These are phyloP conservation scores for Xylariaceae sp. DNA, from an alignment of 2,329 filamentous ascomycete genomes.

Conservation along the genomic window DNA sequence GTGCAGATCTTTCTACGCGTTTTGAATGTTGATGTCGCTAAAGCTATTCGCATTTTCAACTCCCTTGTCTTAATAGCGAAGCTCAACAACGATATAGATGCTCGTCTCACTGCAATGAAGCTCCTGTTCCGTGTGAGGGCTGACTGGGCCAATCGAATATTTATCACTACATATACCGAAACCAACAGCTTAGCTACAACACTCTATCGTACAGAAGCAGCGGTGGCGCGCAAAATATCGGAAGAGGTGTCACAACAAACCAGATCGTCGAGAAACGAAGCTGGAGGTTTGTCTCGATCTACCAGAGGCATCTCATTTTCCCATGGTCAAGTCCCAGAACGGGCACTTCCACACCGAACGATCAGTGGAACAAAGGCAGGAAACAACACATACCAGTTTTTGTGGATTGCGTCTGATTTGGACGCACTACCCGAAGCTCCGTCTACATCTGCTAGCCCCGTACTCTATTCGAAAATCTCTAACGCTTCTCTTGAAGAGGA, in stretches of 20 bases:
- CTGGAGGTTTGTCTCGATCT: slow-evolving; percentile 48
- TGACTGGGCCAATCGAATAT: slow-evolving; percentile 79
- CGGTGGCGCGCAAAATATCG: slow-evolving; percentile 55
- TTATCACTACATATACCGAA: slow-evolving; percentile 72
- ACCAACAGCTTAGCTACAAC: slow-evolving; percentile 74
- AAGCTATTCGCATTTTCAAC: slow-evolving; percentile 67
- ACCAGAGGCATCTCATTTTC: slow-evolving; percentile 60
- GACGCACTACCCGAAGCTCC: slow-evolving; percentile 59
- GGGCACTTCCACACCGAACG: slow-evolving; percentile 49
- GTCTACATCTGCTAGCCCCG: slow-evolving; percentile 54
- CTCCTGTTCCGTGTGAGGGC: slow-evolving; percentile 82
- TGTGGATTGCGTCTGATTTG: slow-evolving; percentile 65
- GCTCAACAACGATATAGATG: slow-evolving; percentile 66
- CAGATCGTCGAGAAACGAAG: slow-evolving; percentile 53
- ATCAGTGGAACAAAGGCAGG: slow-evolving; percentile 47
- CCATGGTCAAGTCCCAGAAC: slow-evolving; percentile 53
- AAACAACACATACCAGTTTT: slow-evolving; percentile 51
- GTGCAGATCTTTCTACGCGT: slow-evolving; percentile 78
- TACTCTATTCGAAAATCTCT: slow-evolving; percentile 53
- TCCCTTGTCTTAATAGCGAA: slow-evolving; percentile 68
- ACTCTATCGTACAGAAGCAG: slow-evolving; percentile 68
- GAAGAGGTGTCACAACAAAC: slow-evolving; percentile 57
- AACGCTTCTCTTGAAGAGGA: slow-evolving; percentile 28
- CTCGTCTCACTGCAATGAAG: slow-evolving; percentile 76
- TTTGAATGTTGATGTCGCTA: slow-evolving; percentile 69